Conservation (phyloP, 176 grass and related monocot genomes). For the Canna indica region DNA sequence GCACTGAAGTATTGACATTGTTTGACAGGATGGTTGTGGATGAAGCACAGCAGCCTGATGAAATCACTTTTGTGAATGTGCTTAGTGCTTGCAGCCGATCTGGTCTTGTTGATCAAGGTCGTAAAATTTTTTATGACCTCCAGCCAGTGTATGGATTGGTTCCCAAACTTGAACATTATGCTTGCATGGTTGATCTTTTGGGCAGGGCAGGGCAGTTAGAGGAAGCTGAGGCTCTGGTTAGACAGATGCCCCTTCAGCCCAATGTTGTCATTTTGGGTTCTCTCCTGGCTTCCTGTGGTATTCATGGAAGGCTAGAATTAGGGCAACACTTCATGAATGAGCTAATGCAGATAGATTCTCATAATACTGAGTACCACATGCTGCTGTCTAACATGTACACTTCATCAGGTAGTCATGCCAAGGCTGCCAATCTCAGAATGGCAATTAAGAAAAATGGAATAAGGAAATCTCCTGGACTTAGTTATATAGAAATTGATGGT, state of each 20-base stretch:
- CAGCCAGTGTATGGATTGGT: not conserved
- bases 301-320: conserved; percentile 14
- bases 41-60: conserved; percentile 15
- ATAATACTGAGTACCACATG: conserved; percentile 18
- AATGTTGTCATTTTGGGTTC: conserved; percentile 19
- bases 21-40: conserved; percentile 10
- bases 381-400: conserved; percentile 16
- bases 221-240: conserved; percentile 16
- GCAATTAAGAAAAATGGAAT: conserved; percentile 2
- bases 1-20: conserved; percentile 2
- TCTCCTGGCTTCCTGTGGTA: conserved; percentile 8
- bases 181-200: conserved; percentile 17
- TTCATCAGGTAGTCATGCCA: conserved; percentile 7
- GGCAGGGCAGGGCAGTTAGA: conserved; percentile 15
- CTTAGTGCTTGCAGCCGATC: conserved; percentile 20
- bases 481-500: conserved; percentile 15
- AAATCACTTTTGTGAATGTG: conserved; percentile 19
- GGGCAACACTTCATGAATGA: conserved; percentile 14
- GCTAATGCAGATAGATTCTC: conserved; percentile 4
- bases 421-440: conserved; percentile 4
- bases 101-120: conserved; percentile 12
- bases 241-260: conserved; percentile 9
- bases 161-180: conserved; percentile 18
- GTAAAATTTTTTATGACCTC: conserved; percentile 12
- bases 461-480: conserved; percentile 15